A percentile compares a stretch with the other conserved stretches of the same genome.
phyloP scores from a whole-genome alignment of 345 rosid genomes.

The Lumnitzera littorea region DNA sequence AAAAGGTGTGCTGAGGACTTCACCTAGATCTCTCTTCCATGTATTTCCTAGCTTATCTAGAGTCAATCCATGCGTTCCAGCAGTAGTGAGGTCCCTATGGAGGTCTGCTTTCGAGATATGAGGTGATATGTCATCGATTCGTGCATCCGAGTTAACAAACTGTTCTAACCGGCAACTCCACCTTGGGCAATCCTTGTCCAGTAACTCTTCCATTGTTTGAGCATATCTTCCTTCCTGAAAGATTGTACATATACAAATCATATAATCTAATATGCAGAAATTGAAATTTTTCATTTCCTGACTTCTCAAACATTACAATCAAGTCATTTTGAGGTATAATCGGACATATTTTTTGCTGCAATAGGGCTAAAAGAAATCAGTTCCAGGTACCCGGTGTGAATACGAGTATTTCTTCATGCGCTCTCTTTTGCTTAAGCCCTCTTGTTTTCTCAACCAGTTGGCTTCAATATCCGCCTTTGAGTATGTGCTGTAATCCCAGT shows the following conservation, averaged over 20 bases:
- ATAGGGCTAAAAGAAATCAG: neutral
- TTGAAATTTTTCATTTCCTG: too few relatives aligned
- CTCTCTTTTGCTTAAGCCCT: slow-evolving; percentile 53
- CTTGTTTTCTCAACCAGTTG: slow-evolving; percentile 50
- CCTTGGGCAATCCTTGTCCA: slow-evolving; percentile 31
- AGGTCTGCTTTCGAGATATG: slow-evolving; percentile 16
- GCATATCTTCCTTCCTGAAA: slow-evolving; percentile 57
- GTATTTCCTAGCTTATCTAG: slow-evolving; percentile 19
- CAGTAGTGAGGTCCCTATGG: slow-evolving; percentile 15
- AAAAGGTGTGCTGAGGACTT: slow-evolving; percentile 40
- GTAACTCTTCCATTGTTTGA: slow-evolving; percentile 32
- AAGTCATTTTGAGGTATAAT: too few relatives aligned
- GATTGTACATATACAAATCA: neutral
- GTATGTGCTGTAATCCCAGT: slow-evolving; percentile 55
- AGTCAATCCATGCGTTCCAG: slow-evolving; percentile 16
- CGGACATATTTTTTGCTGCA: too few relatives aligned
- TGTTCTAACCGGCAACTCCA: slow-evolving; percentile 25
- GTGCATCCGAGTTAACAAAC: slow-evolving; percentile 10
- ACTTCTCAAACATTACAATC: too few relatives aligned
- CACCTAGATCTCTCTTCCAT: slow-evolving; percentile 29
- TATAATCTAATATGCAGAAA: too few relatives aligned
- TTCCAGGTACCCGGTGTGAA: slow-evolving; percentile 52
- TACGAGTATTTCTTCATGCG: slow-evolving; percentile 74
- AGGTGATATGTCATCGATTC: slow-evolving; percentile 14
- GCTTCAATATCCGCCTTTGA: slow-evolving; percentile 58